Conservation (phyloP, 345 rosid species). For the Eucalyptus shirleyi region DNA sequence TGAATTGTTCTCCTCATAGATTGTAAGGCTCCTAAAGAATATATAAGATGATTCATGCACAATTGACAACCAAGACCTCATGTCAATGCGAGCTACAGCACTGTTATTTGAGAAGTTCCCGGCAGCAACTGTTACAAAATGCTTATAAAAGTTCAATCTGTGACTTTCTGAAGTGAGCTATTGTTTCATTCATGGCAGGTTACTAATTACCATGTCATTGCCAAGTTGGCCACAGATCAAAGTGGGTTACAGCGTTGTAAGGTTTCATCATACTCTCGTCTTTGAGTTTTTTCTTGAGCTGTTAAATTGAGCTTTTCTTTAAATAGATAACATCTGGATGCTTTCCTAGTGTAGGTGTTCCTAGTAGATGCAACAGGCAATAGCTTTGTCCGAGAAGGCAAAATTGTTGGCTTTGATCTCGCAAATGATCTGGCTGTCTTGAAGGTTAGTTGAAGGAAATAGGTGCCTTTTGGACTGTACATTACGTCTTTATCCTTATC, state of each 20-base stretch:
- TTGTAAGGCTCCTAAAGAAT: background rate
- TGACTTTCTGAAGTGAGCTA: background rate
- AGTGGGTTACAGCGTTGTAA: conserved; percentile 71
- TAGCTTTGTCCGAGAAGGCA: conserved; percentile 52
- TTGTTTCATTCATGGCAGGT: conserved; percentile 22
- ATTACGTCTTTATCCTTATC: background rate
- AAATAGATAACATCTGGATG: background rate
- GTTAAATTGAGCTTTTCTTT: background rate
- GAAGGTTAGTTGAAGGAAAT: conserved; percentile 26
- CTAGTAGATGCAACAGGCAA: conserved; percentile 58
- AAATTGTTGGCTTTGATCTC: conserved; percentile 64
- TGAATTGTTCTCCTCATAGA: background rate
- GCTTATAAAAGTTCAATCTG: background rate
- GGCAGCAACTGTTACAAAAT: background rate
- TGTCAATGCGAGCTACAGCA: background rate
- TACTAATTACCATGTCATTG: conserved; percentile 77
- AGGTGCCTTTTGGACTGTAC: background rate
- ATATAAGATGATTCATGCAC: background rate
- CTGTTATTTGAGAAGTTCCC: background rate
- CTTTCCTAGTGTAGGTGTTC: conserved; percentile 21
- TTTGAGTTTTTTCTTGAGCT: background rate
- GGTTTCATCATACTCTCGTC: conserved; percentile 24
- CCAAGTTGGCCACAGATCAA: conserved; percentile 66
- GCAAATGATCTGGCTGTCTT: conserved; percentile 78
- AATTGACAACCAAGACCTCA: background rate